Evolutionary conservation across 768 basidiomycete genomes (phyloP).

Genomic region (Rhizopogon sp.): DNA sequence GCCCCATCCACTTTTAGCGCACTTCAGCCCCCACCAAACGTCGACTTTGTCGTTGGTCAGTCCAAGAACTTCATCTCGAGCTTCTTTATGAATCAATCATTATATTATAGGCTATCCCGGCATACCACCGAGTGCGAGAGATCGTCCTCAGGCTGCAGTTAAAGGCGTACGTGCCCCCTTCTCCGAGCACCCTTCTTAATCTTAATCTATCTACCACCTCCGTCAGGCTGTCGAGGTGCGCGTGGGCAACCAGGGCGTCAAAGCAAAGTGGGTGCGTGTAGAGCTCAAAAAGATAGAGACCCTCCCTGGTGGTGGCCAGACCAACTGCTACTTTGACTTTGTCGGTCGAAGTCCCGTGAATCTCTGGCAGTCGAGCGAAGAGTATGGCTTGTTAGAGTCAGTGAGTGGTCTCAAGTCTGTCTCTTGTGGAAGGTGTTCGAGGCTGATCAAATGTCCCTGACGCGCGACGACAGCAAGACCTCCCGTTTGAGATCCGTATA

Average conservation of each 20-base stretch:
- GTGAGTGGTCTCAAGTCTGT: slow-evolving; percentile 33
- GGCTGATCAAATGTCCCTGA: slow-evolving; percentile 4
- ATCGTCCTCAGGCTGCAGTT: slow-evolving; percentile 78
- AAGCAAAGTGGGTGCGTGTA: slow-evolving; percentile 89
- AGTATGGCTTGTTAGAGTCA: slow-evolving; percentile 63
- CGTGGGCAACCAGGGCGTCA: slow-evolving; percentile 65
- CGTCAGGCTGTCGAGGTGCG: slow-evolving; percentile 81
- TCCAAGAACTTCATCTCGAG: slow-evolving; percentile 3
- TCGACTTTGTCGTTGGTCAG: slow-evolving; percentile 82
- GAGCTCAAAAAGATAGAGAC: slow-evolving; percentile 90
- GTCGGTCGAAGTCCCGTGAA: slow-evolving; percentile 80
- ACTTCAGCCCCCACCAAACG: slow-evolving; percentile 82
- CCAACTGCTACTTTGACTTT: slow-evolving; percentile 72
- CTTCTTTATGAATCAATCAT: slow-evolving; percentile 7
- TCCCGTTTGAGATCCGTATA: slow-evolving; percentile 85
- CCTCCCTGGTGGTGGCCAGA: slow-evolving; percentile 62
- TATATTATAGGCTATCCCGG: slow-evolving; percentile 69
- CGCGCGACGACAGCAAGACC: slow-evolving; percentile 58
- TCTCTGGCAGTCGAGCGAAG: slow-evolving; percentile 77
- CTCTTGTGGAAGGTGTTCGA: background rate
- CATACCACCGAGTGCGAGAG: slow-evolving; percentile 72
- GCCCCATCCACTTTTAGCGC: slow-evolving; percentile 39
- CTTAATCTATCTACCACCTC: slow-evolving; percentile 1
- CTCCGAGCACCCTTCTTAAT: background rate
- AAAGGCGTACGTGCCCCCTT: slow-evolving; percentile 62